Base-by-base conservation (phyloP, 2,329 filamentous ascomycete genomes). In the Fusarium gaditjirri region DNA sequence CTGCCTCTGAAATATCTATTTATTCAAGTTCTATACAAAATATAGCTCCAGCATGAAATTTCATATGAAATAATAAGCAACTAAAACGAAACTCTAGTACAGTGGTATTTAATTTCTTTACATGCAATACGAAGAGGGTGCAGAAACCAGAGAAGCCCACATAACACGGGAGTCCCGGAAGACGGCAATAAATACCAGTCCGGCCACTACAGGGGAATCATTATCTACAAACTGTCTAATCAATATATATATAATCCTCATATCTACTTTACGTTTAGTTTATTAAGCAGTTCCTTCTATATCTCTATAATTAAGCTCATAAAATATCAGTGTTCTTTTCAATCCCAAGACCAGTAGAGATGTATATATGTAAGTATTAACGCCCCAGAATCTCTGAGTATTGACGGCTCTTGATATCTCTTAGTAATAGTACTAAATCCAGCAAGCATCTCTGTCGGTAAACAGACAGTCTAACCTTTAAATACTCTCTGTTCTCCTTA, bases 361-460 rank as follows among this genome's bases (percentile, higher is more conserved):
- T 50, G 8, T 50, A 6, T 19, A 13, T 17, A 35, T 6, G 16
- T 16, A 36, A 35, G n/a, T 50, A 9, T 49, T 17, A 3, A 31
- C 11, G 25, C 13, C 17, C 31, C 6, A 8, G 19, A n/a, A 16
- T 14, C 27, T 47, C 21, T 6, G 0, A 10, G 29, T 33, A 3
- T 33, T 33, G 16, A 31, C 3, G 16, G 46, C 21, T 23, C 39
- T 17, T 7, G 5, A 31, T 49, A 12, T 17, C 6, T 14, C 14
- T 8, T 12, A 14, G 21, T 14, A 16, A 11, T 3, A 29, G 1
- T 7, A n/a, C 16, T 7, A 5, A n/a, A 27, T 8, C 1, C 38
- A 27, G 13, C 13, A 36, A 3, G 23, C 12, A n/a, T 36, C 23
- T 25, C 8, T 25, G 17, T 21, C 17, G 6, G 17, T 9, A 25